Evolutionary conservation across 768 basidiomycete species (phyloP), one percentile per base, ranked within the genome.

Genomic region (Fomitopsis pulvina): DNA sequence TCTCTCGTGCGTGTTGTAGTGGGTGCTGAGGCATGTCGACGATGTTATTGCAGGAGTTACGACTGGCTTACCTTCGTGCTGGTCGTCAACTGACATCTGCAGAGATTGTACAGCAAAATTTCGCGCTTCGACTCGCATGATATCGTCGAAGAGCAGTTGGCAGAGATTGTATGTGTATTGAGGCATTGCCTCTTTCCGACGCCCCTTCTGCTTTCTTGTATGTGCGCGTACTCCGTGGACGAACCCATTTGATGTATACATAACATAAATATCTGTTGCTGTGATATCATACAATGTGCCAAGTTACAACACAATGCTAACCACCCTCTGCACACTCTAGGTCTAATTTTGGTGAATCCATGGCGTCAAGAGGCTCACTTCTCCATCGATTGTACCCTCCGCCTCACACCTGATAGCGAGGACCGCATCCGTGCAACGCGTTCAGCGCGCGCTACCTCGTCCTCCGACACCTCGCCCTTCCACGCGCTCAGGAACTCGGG

Each of bases 21-120:
- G 9, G 21, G 22, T 10, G 11, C 40, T 49, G 21, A 32, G n/a
- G n/a, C n/a, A n/a, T n/a, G n/a, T n/a, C n/a, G n/a, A n/a, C n/a
- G n/a, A n/a, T n/a, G n/a, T n/a, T n/a, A 25, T 38, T 9, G 28
- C 52, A 80, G 79, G 79, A 80, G 64, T 70, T 79, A 34, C 77
- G 77, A 40, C 55, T 79, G 41, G 76, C 77, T 0, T 73, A 54
- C 48, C 52, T 69, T 28, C 60, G 66, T n/a, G 63, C 66, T 34
- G 67, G 72, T 0, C 71, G 72, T 32, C 74, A 77, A 52, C 66
- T 77, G 43, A 70, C 68, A 3, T 79, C 78, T 2, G 57, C 63
- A 5, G 70, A 73, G 42, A 62, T 64, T 30, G 38, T 50, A 18
- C 53, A 54, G 5, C 53, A 53, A 32, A 54, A 54, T 24, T 48